These are phyloP conservation scores for Terfezia boudieri DNA, from an alignment of 495 filamentous ascomycete genomes.

Conservation along the genomic window DNA sequence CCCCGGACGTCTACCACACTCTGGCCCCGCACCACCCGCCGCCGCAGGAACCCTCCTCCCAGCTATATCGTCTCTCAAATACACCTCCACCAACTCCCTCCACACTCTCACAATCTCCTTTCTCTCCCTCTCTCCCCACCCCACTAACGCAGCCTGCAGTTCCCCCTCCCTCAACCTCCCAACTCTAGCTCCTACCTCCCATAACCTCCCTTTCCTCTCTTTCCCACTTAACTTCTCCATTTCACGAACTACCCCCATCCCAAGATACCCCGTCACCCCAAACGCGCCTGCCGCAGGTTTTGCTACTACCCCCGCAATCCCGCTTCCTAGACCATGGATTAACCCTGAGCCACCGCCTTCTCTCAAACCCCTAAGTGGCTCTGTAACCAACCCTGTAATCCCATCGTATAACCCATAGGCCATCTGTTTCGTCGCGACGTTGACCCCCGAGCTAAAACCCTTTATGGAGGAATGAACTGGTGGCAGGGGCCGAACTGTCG, in stretches of 20 bases:
- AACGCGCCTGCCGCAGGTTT: conserved; percentile 44
- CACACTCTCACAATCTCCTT: too few relatives aligned
- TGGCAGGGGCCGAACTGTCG: conserved; percentile 25
- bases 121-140: too few relatives aligned
- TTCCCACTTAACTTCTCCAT: conserved; percentile 20
- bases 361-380: conserved; percentile 40
- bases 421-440: conserved; percentile 45
- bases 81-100: too few relatives aligned
- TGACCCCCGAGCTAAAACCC: conserved; percentile 42
- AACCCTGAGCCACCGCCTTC: conserved; percentile 37
- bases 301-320: conserved; percentile 47
- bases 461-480: conserved; percentile 32
- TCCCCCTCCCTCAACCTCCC: too few relatives aligned
- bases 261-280: conserved; percentile 39
- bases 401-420: conserved; percentile 51
- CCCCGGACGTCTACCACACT: too few relatives aligned
- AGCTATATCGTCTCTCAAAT: too few relatives aligned
- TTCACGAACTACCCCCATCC: conserved; percentile 42
- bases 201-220: too few relatives aligned
- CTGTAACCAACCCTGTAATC: conserved; percentile 41
- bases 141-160: too few relatives aligned
- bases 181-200: too few relatives aligned
- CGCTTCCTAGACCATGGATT: conserved; percentile 47
- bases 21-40: too few relatives aligned
- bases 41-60: too few relatives aligned